Evolutionary conservation across 139 green algal species (phyloP), one percentile per base, ranked within the genome.

Genomic region (Chlamydomonas urium): DNA sequence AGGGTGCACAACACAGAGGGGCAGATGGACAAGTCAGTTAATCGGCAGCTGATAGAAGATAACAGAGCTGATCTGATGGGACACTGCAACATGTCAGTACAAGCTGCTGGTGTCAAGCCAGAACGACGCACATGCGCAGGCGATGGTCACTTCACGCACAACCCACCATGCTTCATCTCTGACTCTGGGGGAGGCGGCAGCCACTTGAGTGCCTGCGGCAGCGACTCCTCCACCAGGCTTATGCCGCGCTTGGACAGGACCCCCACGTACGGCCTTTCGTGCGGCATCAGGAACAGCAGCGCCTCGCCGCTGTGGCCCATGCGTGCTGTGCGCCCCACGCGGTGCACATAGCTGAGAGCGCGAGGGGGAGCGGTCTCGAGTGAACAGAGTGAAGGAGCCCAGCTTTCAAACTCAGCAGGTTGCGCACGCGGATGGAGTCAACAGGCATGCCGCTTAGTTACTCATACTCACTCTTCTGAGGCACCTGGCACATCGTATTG

Each of bases 401-500:
- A n/a, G n/a, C n/a, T n/a, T n/a, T n/a, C n/a, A n/a, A n/a, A n/a
- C n/a, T n/a, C n/a, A n/a, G n/a, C n/a, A n/a, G n/a, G n/a, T n/a
- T n/a, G n/a, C n/a, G n/a, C n/a, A n/a, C n/a, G n/a, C n/a, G n/a
- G n/a, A n/a, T n/a, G n/a, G n/a, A n/a, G n/a, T n/a, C n/a, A n/a
- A n/a, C n/a, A n/a, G n/a, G n/a, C n/a, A n/a, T n/a, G n/a, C n/a
- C n/a, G n/a, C n/a, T n/a, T n/a, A n/a, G n/a, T n/a, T n/a, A n/a
- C n/a, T n/a, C n/a, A n/a, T n/a, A 57, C 60, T 42, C 33, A 83
- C 71, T 98, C 93, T 34, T 83, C 67, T 2, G 88, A 83, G 24
- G 94, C 91, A 0, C 89, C 89, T 1, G 94, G 90, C 24, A 93
- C 79, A 72, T 98, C 94, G 59, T 93, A 96, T 85, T 98, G 93